Evolutionary conservation across 2,329 filamentous ascomycete species (phyloP).

Genomic region (Penicillium sp.): DNA sequence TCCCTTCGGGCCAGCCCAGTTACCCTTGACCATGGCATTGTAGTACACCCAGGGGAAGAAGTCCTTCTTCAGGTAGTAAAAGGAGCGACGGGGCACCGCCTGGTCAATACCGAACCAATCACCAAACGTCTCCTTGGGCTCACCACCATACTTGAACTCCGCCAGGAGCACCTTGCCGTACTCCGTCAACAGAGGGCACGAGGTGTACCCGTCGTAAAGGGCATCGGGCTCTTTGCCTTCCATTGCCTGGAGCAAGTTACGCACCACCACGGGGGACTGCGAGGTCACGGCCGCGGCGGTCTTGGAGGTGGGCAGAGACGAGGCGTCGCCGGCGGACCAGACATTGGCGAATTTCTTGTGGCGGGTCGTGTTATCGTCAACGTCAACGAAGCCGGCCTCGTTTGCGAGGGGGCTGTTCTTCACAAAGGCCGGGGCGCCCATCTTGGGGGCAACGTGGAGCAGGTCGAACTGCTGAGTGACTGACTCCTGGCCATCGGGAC

Average conservation of each 20-base stretch:
- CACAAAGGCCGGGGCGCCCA: slow-evolving; percentile 60
- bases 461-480: slow-evolving; percentile 58
- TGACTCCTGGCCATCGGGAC: slow-evolving; percentile 48
- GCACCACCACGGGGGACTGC: slow-evolving; percentile 56
- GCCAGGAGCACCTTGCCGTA: slow-evolving; percentile 67
- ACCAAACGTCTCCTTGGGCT: slow-evolving; percentile 66
- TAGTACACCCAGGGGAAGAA: slow-evolving; percentile 71
- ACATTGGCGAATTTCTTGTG: slow-evolving; percentile 61
- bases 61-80: slow-evolving; percentile 67
- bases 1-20: slow-evolving; percentile 64
- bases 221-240: slow-evolving; percentile 53
- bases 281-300: slow-evolving; percentile 59
- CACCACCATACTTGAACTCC: slow-evolving; percentile 67
- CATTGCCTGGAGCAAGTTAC: slow-evolving; percentile 51
- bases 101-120: slow-evolving; percentile 61
- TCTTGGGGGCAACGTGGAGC: slow-evolving; percentile 62
- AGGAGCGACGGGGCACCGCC: slow-evolving; percentile 57
- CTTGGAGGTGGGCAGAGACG: slow-evolving; percentile 63
- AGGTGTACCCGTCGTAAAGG: slow-evolving; percentile 60
- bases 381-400: slow-evolving; percentile 61
- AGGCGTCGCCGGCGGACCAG: slow-evolving; percentile 63
- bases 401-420: slow-evolving; percentile 59
- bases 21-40: slow-evolving; percentile 63
- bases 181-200: slow-evolving; percentile 58
- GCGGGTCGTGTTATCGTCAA: slow-evolving; percentile 57